A percentile compares a stretch with the other conserved stretches of the same genome.
These are phyloP conservation scores for Ophiocytium majus DNA, from an alignment of 352 stramenopile genomes.

Conservation along the genomic window DNA sequence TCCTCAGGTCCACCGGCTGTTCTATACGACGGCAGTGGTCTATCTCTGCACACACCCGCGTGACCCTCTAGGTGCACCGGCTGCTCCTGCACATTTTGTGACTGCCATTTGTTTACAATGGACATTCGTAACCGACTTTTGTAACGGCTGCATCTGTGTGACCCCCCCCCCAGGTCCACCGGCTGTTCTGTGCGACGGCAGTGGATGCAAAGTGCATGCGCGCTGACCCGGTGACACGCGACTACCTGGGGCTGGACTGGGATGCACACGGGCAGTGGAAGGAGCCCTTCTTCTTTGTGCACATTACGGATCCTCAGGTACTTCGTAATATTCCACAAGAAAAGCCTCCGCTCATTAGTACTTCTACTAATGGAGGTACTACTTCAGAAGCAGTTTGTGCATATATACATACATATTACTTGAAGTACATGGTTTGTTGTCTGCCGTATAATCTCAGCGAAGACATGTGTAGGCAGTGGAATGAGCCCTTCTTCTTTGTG, in stretches of 20 bases:
- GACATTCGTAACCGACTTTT: too few relatives aligned
- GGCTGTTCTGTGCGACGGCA: conserved; percentile 67
- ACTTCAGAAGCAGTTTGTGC: not conserved
- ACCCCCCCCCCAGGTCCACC: conserved; percentile 60
- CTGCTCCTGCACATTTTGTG: too few relatives aligned
- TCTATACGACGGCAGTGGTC: conserved; percentile 64
- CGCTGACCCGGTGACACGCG: conserved; percentile 58
- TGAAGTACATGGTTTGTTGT: not conserved
- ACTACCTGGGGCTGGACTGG: conserved; percentile 60
- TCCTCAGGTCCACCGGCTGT: conserved; percentile 64
- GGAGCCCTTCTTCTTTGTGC: conserved; percentile 64
- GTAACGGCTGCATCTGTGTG: too few relatives aligned
- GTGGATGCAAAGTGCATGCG: conserved; percentile 64
- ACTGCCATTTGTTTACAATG: too few relatives aligned
- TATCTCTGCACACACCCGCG: too few relatives aligned
- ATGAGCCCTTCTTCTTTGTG: conserved; percentile 64
- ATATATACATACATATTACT: not conserved
- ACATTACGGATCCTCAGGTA: conserved; percentile 63
- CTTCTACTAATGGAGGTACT: conserved; percentile 2
- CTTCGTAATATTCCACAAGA: too few relatives aligned
- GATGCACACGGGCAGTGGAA: conserved; percentile 61
- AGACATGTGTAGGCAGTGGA: conserved; percentile 57
- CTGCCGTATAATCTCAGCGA: not conserved
- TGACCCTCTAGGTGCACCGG: too few relatives aligned
- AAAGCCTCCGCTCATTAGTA: too few relatives aligned